These are phyloP conservation scores for Didymellaceae sp. DNA, from an alignment of 2,329 filamentous ascomycete genomes.

Conservation along the genomic window DNA sequence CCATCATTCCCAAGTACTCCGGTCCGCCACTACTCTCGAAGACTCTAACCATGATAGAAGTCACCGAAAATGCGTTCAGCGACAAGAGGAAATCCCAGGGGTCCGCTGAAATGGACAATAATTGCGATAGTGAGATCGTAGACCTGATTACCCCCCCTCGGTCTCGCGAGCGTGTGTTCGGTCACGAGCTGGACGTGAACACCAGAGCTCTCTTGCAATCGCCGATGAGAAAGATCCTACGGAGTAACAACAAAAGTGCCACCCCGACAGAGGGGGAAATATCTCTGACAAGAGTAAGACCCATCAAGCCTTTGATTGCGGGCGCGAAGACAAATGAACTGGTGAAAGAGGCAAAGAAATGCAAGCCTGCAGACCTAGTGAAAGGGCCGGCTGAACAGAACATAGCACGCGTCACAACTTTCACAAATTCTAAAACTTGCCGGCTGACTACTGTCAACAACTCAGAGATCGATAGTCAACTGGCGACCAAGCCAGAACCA, in stretches of 20 bases:
- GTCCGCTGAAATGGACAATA: background rate
- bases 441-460: background rate
- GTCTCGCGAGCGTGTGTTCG: background rate
- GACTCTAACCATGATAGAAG: background rate
- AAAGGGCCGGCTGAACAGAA: background rate
- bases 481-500: background rate
- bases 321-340: background rate
- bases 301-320: background rate
- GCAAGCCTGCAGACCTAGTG: background rate
- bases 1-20: background rate
- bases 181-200: constrained; percentile 6
- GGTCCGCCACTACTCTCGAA: too few species aligned
- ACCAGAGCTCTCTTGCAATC: background rate
- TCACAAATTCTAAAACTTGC: background rate
- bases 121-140: background rate
- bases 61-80: background rate
- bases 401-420: background rate
- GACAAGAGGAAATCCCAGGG: background rate
- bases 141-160: background rate
- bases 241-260: background rate
- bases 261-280: background rate
- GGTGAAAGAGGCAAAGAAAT: constrained; percentile 1
- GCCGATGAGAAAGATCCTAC: background rate
- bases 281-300: background rate
- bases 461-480: background rate